A percentile compares a stretch with the other conserved stretches of the same genome.
These are phyloP conservation scores for Phytophthora tubulina DNA, from an alignment of 352 stramenopile genomes.

Conservation along the genomic window DNA sequence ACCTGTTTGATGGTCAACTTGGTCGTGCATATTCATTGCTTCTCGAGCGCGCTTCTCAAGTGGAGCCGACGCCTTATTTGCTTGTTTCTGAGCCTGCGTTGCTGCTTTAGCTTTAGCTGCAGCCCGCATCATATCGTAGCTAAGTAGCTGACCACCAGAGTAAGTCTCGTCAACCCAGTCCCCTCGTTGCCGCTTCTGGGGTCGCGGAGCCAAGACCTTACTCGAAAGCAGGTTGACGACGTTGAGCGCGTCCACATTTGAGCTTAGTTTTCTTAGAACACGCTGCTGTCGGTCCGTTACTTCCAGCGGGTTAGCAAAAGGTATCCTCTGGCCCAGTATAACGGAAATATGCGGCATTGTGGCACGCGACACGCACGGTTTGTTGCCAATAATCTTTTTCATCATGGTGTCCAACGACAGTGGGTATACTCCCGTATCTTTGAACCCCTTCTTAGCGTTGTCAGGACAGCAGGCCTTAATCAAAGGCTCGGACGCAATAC, in stretches of 20 bases:
- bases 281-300: not conserved
- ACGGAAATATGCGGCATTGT: not conserved
- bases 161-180: slow-evolving; percentile 15
- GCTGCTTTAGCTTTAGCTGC: too few species aligned
- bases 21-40: slow-evolving; percentile 9
- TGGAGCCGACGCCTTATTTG: not conserved
- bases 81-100: not conserved
- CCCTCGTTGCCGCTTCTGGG: not conserved
- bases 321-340: not conserved
- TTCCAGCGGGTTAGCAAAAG: not conserved
- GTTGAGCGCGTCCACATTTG: slow-evolving; percentile 4
- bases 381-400: too few species aligned
- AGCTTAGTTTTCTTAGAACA: not conserved
- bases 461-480: too few species aligned
- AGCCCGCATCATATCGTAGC: too few species aligned
- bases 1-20: slow-evolving; percentile 1
- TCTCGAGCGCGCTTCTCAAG: not conserved
- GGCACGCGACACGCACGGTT: too few species aligned
- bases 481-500: too few species aligned
- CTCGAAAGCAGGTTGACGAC: slow-evolving; percentile 6
- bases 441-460: too few species aligned
- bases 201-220: not conserved
- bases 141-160: not conserved
- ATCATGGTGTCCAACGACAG: too few species aligned
- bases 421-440: too few species aligned